Evolutionary conservation across 1,139 yeast genomes (phyloP), one percentile per base, ranked within the genome.

Genomic region (Blastobotrys indianensis): DNA sequence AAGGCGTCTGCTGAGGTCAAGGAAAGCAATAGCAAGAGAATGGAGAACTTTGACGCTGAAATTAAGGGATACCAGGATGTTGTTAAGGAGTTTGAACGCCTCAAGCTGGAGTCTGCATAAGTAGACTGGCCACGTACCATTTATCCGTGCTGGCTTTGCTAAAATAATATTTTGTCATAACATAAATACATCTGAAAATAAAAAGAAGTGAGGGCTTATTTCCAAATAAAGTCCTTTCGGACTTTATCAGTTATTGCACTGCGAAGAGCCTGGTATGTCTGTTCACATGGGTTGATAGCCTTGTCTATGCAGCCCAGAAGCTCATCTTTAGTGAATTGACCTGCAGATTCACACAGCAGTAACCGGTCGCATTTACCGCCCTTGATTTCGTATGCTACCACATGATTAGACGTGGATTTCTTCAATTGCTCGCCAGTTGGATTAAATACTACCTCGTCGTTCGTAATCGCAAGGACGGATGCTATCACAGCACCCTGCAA

Each of bases 1-100:
- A 92, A 90, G 78, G 96, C 95, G 50, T 81, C 80, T 57, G 77
- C 74, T 43, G 82, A 80, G 56, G 95, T 94, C 49, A 82, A 83
- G 67, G 94, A 85, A 57, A 76, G 80, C 54, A 92, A 92, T 54
- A 66, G 62, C 59, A 75, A 77, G 64, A 79, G 85, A 66, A 71
- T 82, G 50, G 94, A 84, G 55, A 82, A 79, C 59, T 75, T 79
- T 53, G 66, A 69, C 56, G 96, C 97, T 41, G 98, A 90, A 66
- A 82, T 87, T 52, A 88, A 84, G 62, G 94, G 95, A 54, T 77
- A 64, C 41, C 58, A 64, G 49, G 59, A 64, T 16, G 70, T 69
- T 42, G 64, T 71, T 29, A 64, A 57, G 38, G 68, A 68, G 53
- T 70, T 71, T 51, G 68, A 69, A 54, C 60, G 63, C 50, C 66